These are phyloP conservation scores for Suillus ampliporus DNA, from an alignment of 768 basidiomycete genomes.

Conservation along the genomic window DNA sequence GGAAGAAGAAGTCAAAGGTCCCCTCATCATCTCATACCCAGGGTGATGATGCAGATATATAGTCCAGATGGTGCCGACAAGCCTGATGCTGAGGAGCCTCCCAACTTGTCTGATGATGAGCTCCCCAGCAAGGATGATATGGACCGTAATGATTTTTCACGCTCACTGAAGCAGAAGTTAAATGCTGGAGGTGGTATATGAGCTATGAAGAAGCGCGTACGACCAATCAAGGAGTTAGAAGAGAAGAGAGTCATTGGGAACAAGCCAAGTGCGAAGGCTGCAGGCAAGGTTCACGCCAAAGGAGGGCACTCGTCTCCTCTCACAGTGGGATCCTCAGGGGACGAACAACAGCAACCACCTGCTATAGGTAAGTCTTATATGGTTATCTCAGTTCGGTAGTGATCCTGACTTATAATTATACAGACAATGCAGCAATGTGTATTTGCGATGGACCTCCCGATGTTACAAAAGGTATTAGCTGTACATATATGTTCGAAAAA, in stretches of 20 bases:
- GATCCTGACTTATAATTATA: background rate
- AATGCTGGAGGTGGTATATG: background rate
- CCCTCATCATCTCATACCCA: background rate
- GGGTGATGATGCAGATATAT: background rate
- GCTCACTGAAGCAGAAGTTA: background rate
- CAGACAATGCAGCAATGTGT: background rate
- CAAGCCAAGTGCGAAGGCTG: background rate
- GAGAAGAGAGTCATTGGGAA: background rate
- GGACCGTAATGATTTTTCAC: background rate
- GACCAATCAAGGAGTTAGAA: background rate
- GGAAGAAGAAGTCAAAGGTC: background rate
- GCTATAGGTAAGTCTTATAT: background rate
- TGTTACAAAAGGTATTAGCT: background rate
- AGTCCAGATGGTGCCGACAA: background rate
- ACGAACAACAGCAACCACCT: background rate
- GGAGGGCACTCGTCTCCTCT: background rate
- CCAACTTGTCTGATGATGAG: background rate
- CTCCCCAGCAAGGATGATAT: background rate
- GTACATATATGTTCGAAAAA: background rate
- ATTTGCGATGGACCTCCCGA: background rate
- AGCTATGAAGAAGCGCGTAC: background rate
- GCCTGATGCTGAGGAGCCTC: background rate
- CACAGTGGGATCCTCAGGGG: background rate
- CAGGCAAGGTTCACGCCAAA: background rate
- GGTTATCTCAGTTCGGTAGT: background rate